phyloP scores from a whole-genome alignment of 2,329 filamentous ascomycete species.

The Lasiodiplodia sp. region DNA sequence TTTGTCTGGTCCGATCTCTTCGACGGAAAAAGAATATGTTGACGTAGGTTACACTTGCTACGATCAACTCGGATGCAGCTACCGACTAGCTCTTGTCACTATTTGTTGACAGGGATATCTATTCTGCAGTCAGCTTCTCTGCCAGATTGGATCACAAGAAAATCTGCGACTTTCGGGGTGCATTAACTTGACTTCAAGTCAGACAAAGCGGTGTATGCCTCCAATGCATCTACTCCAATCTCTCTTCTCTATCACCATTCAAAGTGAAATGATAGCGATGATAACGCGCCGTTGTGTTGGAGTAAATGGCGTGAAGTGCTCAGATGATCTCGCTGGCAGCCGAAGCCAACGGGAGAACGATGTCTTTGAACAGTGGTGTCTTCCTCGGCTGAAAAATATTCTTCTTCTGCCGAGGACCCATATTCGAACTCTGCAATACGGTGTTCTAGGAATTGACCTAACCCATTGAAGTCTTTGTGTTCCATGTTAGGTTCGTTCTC shows the following conservation, averaged over 20 bases:
- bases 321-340: neutral
- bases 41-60: too few relatives aligned
- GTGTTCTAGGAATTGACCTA: neutral
- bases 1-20: too few relatives aligned
- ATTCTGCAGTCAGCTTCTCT: too few relatives aligned
- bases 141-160: too few relatives aligned
- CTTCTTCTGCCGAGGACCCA: neutral
- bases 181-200: neutral
- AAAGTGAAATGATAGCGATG: neutral
- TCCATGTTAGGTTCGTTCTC: neutral
- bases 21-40: too few relatives aligned
- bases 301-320: neutral
- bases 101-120: too few relatives aligned
- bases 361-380: neutral
- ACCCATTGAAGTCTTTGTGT: neutral
- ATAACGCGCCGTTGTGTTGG: neutral
- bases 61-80: too few relatives aligned
- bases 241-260: neutral
- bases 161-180: neutral
- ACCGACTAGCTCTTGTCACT: too few relatives aligned
- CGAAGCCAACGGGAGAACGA: neutral
- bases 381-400: neutral
- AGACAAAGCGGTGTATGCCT: neutral
- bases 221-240: neutral
- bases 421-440: neutral